These are phyloP conservation scores for Pilasporangium apinafurcum DNA, from an alignment of 352 stramenopile genomes.

Conservation along the genomic window DNA sequence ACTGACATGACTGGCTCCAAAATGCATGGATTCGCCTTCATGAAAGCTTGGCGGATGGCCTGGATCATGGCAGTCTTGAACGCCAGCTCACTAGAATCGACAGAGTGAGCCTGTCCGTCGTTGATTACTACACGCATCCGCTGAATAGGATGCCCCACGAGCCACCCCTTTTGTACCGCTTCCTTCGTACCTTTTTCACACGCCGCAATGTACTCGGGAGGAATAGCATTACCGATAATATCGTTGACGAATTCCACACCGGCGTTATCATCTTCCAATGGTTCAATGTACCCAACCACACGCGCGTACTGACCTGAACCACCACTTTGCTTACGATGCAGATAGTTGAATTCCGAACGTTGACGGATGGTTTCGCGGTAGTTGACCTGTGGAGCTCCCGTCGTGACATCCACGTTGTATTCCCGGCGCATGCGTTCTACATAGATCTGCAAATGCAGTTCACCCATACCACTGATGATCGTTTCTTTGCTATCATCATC, in stretches of 20 bases:
- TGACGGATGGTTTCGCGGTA: conserved; percentile 97
- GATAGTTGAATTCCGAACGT: conserved; percentile 96
- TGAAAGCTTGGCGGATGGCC: conserved; percentile 94
- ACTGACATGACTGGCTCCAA: conserved; percentile 97
- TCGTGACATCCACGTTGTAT: conserved; percentile 93
- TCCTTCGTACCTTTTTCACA: conserved; percentile 97
- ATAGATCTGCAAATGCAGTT: conserved; percentile 99
- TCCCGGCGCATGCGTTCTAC: conserved; percentile 98
- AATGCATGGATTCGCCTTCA: conserved; percentile 89
- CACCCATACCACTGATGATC: conserved; percentile 98
- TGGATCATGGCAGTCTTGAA: conserved; percentile 96
- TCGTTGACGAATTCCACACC: conserved; percentile 96
- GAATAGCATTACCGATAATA: conserved; percentile 98
- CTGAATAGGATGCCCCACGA: conserved; percentile 95
- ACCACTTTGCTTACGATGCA: conserved; percentile 99
- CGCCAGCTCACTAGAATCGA: conserved; percentile 98
- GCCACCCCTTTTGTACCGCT: conserved; percentile 92
- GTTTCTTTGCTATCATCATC: conserved; percentile 98
- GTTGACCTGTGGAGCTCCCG: conserved; percentile 95
- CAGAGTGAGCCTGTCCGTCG: conserved; percentile 93
- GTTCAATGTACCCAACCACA: conserved; percentile 98
- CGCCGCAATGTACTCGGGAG: conserved; percentile 96
- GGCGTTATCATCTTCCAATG: conserved; percentile 80
- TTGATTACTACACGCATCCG: conserved; percentile 83
- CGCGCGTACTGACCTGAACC: conserved; percentile 95